phyloP scores from a whole-genome alignment of 2,329 filamentous ascomycete species.

The Trichophyton benhamiae region DNA sequence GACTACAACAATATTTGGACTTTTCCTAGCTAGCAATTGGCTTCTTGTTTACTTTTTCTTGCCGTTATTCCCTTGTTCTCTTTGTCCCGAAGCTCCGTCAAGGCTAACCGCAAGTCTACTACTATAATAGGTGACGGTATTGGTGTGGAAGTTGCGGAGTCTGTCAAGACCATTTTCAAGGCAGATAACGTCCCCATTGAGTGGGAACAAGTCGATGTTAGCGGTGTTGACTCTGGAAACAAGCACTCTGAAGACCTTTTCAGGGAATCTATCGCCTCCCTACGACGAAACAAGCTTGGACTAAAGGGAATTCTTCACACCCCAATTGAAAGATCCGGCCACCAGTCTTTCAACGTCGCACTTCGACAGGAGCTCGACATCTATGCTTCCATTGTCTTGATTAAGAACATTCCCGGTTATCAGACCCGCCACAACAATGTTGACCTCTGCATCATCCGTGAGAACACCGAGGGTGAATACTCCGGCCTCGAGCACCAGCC shows the following conservation, averaged over 20 bases:
- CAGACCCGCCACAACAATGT: conserved; percentile 93
- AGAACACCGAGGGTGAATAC: conserved; percentile 99
- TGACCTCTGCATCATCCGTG: conserved; percentile 98
- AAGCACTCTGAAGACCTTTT: conserved; percentile 91
- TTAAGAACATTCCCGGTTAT: conserved; percentile 99
- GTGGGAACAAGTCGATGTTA: conserved; percentile 97
- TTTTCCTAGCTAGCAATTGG: neutral
- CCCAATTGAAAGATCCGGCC: conserved; percentile 87
- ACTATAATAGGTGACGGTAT: conserved; percentile 67
- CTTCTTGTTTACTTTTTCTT: neutral
- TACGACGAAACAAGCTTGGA: conserved; percentile 97
- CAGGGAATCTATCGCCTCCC: conserved; percentile 84
- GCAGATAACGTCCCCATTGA: conserved; percentile 97
- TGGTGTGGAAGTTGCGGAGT: conserved; percentile 93
- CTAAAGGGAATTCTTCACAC: conserved; percentile 99
- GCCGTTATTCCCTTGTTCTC: neutral
- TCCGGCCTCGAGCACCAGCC: conserved; percentile 98
- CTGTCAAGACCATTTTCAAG: conserved; percentile 99
- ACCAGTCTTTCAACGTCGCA: conserved; percentile 99
- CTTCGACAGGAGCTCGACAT: conserved; percentile 99
- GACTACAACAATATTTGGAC: neutral
- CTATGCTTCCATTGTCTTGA: conserved; percentile 91
- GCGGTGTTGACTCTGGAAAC: conserved; percentile 71
- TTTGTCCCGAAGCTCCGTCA: neutral
- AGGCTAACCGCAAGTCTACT: neutral